Conservation (phyloP, 2,329 filamentous ascomycete genomes). For the Aspergillus brasiliensis region DNA sequence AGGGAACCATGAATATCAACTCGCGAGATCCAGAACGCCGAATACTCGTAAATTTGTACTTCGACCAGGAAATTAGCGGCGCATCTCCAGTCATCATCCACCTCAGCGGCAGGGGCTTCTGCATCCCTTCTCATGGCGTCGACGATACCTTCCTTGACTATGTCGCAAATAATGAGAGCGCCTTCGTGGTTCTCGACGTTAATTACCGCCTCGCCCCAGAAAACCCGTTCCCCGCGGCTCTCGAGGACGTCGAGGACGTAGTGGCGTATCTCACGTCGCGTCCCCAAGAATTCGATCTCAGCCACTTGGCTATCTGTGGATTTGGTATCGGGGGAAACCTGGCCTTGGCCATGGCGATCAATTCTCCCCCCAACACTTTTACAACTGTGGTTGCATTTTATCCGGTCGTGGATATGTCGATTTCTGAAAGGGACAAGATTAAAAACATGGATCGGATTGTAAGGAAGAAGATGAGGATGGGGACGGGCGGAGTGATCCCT, state of each 20-base stretch:
- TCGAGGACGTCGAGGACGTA: conserved; percentile 40
- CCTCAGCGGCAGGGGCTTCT: conserved; percentile 35
- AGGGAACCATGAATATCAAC: too few relatives aligned
- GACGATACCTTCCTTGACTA: conserved; percentile 31
- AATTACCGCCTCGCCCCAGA: conserved; percentile 45
- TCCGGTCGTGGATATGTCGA: conserved; percentile 24
- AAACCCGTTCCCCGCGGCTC: conserved; percentile 39
- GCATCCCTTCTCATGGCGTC: conserved; percentile 30
- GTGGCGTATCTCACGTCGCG: conserved; percentile 35
- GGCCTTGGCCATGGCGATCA: conserved; percentile 15
- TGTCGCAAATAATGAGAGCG: conserved; percentile 21
- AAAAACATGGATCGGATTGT: not conserved
- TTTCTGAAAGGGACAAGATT: not conserved
- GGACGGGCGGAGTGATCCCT: conserved; percentile 10
- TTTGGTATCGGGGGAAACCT: conserved; percentile 48
- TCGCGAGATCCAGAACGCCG: too few relatives aligned
- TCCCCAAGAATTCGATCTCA: conserved; percentile 32
- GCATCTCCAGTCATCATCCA: conserved; percentile 30
- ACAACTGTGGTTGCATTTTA: conserved; percentile 34
- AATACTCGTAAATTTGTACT: too few relatives aligned
- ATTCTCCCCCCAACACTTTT: conserved; percentile 22
- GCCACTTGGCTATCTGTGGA: conserved; percentile 37
- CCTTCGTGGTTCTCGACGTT: conserved; percentile 38
- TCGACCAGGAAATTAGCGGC: too few relatives aligned
- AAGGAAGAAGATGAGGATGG: not conserved